These are phyloP conservation scores for Exutisphaerella laricina DNA, from an alignment of 2,329 filamentous ascomycete species.

Conservation along the genomic window DNA sequence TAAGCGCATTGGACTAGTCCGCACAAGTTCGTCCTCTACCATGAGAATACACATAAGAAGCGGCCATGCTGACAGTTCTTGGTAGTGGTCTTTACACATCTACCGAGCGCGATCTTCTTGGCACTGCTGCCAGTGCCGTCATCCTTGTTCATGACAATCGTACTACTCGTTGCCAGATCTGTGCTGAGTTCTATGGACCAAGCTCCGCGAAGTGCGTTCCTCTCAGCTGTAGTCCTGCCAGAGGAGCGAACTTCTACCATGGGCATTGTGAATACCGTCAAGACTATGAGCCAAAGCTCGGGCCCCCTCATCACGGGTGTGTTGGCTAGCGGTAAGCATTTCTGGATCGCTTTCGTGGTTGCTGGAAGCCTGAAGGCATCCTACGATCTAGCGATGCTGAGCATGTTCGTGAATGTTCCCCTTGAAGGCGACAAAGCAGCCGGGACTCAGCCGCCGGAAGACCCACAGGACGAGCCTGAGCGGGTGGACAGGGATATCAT, in stretches of 20 bases:
- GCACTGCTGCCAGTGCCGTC: slow-evolving; percentile 54
- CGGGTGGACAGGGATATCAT: too few species aligned
- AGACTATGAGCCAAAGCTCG: slow-evolving; percentile 57
- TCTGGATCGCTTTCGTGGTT: slow-evolving; percentile 59
- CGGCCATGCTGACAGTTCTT: slow-evolving; percentile 1
- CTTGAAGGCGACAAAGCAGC: slow-evolving; percentile 11
- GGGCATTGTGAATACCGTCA: slow-evolving; percentile 64
- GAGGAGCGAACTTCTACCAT: slow-evolving; percentile 66
- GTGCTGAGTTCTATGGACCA: slow-evolving; percentile 64
- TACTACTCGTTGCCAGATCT: slow-evolving; percentile 57
- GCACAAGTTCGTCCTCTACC: slow-evolving; percentile 58
- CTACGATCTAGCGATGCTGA: slow-evolving; percentile 32
- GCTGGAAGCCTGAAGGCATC: slow-evolving; percentile 59
- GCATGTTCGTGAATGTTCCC: slow-evolving; percentile 23
- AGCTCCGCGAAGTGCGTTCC: slow-evolving; percentile 63
- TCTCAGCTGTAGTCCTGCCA: slow-evolving; percentile 59
- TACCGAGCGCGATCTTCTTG: slow-evolving; percentile 63
- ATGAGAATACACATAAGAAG: neutral
- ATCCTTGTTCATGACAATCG: slow-evolving; percentile 50
- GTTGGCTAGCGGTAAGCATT: slow-evolving; percentile 50
- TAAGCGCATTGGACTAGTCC: slow-evolving; percentile 53
- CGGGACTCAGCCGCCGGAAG: too few species aligned
- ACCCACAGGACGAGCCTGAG: too few species aligned
- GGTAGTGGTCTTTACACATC: slow-evolving; percentile 54
- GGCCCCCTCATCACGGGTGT: slow-evolving; percentile 62